These are phyloP conservation scores for Globisporangium paddicum DNA, from an alignment of 352 stramenopile species.

Conservation along the genomic window DNA sequence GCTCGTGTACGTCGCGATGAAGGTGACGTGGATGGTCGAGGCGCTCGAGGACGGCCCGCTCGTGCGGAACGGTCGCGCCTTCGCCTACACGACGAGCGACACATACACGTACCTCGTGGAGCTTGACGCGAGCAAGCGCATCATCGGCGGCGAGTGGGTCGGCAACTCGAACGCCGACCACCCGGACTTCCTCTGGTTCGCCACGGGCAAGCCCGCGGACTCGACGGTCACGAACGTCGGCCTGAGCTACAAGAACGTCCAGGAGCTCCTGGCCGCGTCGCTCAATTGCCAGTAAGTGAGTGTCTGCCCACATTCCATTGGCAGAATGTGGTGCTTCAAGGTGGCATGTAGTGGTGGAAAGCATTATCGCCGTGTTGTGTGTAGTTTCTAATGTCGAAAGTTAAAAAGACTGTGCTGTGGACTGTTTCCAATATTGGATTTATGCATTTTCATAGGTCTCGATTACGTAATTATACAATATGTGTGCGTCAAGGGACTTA, in stretches of 20 bases:
- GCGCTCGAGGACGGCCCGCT: constrained; percentile 10
- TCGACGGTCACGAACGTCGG: constrained; percentile 10
- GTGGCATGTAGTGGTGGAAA: no score
- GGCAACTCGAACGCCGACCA: constrained; percentile 10
- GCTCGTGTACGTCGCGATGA: constrained; percentile 39
- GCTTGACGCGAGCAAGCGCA: constrained; percentile 11
- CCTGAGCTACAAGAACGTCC: constrained; percentile 12
- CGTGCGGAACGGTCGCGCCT: constrained; percentile 5
- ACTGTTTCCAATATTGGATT: no score
- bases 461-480: no score
- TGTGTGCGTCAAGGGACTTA: no score
- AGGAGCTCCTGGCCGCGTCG: constrained; percentile 1
- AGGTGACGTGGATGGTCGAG: constrained; percentile 37
- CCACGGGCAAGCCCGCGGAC: background rate
- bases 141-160: constrained; percentile 19
- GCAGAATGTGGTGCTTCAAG: background rate
- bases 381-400: no score
- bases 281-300: constrained; percentile 14
- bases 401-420: no score
- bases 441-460: no score
- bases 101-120: constrained; percentile 17
- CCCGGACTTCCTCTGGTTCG: constrained; percentile 15
- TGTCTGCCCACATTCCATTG: background rate
- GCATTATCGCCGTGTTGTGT: no score
- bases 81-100: constrained; percentile 4